phyloP scores from a whole-genome alignment of 345 rosid species.

The Leavenworthia alabamica region DNA sequence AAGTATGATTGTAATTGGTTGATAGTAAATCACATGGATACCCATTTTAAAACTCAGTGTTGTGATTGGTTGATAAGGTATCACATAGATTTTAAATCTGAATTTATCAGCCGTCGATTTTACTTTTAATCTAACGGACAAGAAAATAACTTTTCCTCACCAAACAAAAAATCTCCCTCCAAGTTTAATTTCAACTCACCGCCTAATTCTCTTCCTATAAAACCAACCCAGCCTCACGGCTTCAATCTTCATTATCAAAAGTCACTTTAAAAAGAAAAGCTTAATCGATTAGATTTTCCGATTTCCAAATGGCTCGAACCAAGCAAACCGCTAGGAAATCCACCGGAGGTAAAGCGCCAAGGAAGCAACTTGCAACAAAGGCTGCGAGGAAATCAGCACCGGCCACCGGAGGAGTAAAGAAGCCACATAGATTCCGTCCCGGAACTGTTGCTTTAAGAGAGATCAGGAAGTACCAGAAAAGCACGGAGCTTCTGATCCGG shows the following conservation, averaged over 20 bases:
- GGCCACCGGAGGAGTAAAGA: conserved; percentile 57
- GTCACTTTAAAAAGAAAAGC: not conserved
- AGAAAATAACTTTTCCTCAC: not conserved
- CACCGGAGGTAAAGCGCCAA: conserved; percentile 52
- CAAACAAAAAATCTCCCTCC: conserved; percentile 14
- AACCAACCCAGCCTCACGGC: not conserved
- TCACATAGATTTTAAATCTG: not conserved
- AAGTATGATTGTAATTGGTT: not conserved
- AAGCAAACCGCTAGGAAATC: conserved; percentile 55
- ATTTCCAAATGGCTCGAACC: conserved; percentile 44
- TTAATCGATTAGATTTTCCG: not conserved
- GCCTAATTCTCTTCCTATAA: conserved; percentile 7
- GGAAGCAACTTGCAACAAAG: conserved; percentile 50
- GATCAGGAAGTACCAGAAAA: conserved; percentile 51
- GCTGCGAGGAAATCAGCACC: conserved; percentile 52
- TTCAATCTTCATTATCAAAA: not conserved
- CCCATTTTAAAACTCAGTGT: accelerated
- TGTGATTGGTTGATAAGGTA: not conserved
- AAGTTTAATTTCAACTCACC: not conserved
- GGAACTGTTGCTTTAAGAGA: conserved; percentile 50
- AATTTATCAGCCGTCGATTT: conserved; percentile 3
- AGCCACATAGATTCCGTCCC: conserved; percentile 53
- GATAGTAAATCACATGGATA: not conserved
- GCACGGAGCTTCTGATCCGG: conserved; percentile 46
- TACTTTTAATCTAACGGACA: conserved; percentile 4